Conservation (phyloP, 2,329 filamentous ascomycete species). For the Alternaria infectoria region DNA sequence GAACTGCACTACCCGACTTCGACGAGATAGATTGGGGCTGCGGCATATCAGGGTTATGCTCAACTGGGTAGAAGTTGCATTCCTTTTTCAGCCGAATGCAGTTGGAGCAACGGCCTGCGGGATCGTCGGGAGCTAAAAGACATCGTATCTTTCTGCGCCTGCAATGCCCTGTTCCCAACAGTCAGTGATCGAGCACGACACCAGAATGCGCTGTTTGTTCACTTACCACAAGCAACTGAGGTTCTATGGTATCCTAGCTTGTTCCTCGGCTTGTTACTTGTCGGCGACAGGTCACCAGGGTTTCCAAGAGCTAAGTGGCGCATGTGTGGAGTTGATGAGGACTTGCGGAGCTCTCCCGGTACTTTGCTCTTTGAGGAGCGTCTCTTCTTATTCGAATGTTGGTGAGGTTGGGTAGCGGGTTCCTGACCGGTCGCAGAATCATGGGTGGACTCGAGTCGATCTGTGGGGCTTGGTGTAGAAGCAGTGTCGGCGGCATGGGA, state of each 20-base stretch:
- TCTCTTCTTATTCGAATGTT: constrained; percentile 43
- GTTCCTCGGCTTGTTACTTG: constrained; percentile 76
- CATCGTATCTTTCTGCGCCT: constrained; percentile 93
- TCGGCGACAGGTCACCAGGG: constrained; percentile 53
- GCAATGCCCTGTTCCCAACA: constrained; percentile 73
- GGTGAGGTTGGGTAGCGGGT: constrained; percentile 24
- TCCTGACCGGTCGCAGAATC: constrained; percentile 28
- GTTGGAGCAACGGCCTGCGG: constrained; percentile 81
- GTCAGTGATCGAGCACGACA: constrained; percentile 20
- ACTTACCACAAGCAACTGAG: constrained; percentile 93
- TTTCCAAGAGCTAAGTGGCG: constrained; percentile 48
- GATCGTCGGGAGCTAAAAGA: constrained; percentile 74
- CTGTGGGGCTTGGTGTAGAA: constrained; percentile 29
- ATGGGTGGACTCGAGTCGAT: constrained; percentile 25
- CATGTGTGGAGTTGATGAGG: constrained; percentile 57
- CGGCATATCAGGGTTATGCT: constrained; percentile 67
- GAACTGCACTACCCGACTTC: constrained; percentile 53
- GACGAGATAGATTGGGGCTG: constrained; percentile 51
- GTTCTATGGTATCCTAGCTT: constrained; percentile 96
- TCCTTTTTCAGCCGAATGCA: constrained; percentile 95
- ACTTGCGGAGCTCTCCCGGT: constrained; percentile 50
- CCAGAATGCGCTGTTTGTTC: neutral
- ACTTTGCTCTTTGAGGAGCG: constrained; percentile 49
- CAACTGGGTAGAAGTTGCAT: constrained; percentile 89
- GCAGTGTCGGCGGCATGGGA: constrained; percentile 29